These are phyloP conservation scores for Phascolomyces articulosus DNA, from an alignment of 371 early-diverging fungal species.

Conservation along the genomic window DNA sequence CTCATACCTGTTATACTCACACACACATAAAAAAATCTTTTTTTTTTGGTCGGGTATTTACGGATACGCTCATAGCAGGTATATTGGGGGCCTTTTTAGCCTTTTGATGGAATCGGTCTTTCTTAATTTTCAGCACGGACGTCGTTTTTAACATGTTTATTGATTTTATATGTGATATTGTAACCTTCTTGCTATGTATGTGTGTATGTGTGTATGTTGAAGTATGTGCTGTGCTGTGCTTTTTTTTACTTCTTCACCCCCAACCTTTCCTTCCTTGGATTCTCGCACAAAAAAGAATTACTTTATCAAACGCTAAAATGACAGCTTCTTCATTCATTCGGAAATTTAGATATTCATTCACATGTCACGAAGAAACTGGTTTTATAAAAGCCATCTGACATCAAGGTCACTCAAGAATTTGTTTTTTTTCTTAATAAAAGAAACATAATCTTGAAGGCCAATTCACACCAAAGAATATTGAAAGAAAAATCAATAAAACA, in stretches of 20 bases:
- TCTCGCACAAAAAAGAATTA: neutral
- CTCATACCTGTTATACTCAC: no score
- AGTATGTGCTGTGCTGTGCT: no score
- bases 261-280: neutral
- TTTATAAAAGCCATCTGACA: conserved; percentile 5
- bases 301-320: conserved; percentile 6
- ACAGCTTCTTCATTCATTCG: conserved; percentile 5
- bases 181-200: no score
- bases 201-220: no score
- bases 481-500: no score
- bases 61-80: neutral
- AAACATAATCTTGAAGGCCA: no score
- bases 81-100: neutral
- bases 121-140: conserved; percentile 3
- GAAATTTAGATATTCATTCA: conserved; percentile 1
- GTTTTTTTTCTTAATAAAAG: neutral
- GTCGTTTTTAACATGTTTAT: neutral
- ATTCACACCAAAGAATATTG: no score
- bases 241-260: no score
- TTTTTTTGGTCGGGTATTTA: no score
- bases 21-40: no score
- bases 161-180: neutral
- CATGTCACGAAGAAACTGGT: conserved; percentile 5
- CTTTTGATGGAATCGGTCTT: neutral
- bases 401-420: neutral